Evolutionary conservation across 2,329 filamentous ascomycete genomes (phyloP), one percentile per base, ranked within the genome.

Genomic region (Aspergillus flavus): DNA sequence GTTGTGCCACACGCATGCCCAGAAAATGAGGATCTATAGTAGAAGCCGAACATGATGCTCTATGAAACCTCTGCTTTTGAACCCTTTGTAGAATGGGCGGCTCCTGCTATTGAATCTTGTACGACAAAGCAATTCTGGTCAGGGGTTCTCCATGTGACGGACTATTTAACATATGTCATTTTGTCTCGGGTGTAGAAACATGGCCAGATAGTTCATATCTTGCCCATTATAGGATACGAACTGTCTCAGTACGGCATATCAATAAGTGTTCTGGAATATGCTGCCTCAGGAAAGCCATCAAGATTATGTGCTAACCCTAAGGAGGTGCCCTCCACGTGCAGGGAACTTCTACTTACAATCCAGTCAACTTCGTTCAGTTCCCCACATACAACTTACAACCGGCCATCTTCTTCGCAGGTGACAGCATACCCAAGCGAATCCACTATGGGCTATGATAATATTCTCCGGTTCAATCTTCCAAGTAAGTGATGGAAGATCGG

Each of bases 311-410:
- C 6, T 50, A 50, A 50, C 16, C 46, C 12, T 26, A 28, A 28
- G 23, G 23, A 48, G 23, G 11, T 48, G 32, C 19, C 60, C 56
- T 54, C 30, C 48, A 62, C 45, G 46, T 59, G 57, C 56, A 59
- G 41, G 45, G 39, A 5, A 26, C n/a, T 10, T 46, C 45, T 12
- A 46, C 21, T 23, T 46, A 21, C 21, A 26, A 4, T 48, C 21
- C 21, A 46, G 2, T 12, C 21, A 11, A 10, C 12, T 36, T 36
- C 14, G 34, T 36, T 36, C 12, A 36, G 16, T 16, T 14, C 34
- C 34, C 34, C 34, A 16, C 34, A 16, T 16, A 48, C 12, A 48
- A 6, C 23, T 36, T 48, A 4, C 23, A 48, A 48, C 23, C 6
- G 5, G 39, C 3, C 45, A 48, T 28, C 6, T 14, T 48, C 21